Evolutionary conservation across 495 filamentous ascomycete species (phyloP).

Genomic region (Talaromyces trachyspermus): DNA sequence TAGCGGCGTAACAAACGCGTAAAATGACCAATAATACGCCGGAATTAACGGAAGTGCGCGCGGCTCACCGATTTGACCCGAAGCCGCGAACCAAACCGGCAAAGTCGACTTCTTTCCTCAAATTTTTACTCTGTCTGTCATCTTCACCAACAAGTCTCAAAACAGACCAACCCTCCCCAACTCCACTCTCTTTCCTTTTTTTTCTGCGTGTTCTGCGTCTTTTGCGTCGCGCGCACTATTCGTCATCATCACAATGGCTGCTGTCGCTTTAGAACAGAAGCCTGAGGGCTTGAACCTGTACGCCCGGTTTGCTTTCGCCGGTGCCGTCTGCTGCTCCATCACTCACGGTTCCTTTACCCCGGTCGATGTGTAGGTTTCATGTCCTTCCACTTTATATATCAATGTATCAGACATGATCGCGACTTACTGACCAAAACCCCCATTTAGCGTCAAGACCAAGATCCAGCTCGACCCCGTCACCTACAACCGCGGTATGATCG

Average conservation of each 20-base stretch:
- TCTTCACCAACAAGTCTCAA: too few relatives aligned
- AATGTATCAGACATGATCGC: neutral
- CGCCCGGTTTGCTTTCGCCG: slow-evolving; percentile 84
- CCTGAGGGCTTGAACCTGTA: slow-evolving; percentile 53
- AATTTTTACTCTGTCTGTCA: slow-evolving; percentile 11
- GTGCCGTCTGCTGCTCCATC: slow-evolving; percentile 88
- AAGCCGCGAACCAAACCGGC: too few relatives aligned
- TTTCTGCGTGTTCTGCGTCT: neutral
- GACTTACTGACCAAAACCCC: neutral
- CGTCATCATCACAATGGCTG: slow-evolving; percentile 33
- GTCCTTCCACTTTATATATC: neutral
- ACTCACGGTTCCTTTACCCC: slow-evolving; percentile 90
- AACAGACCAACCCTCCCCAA: too few relatives aligned
- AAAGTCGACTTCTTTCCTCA: slow-evolving; percentile 14
- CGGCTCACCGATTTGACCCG: too few relatives aligned
- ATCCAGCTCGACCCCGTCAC: slow-evolving; percentile 87
- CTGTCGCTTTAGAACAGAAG: slow-evolving; percentile 26
- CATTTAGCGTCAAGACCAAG: slow-evolving; percentile 79
- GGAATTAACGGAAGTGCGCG: too few relatives aligned
- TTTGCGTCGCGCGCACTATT: too few relatives aligned
- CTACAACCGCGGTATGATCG: slow-evolving; percentile 86
- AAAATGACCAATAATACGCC: too few relatives aligned
- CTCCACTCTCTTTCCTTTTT: slow-evolving; percentile 1
- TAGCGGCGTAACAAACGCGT: too few relatives aligned
- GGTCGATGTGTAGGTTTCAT: slow-evolving; percentile 83